Conservation (phyloP, 2,329 filamentous ascomycete species). For the Purpureocillium lavendulum region DNA sequence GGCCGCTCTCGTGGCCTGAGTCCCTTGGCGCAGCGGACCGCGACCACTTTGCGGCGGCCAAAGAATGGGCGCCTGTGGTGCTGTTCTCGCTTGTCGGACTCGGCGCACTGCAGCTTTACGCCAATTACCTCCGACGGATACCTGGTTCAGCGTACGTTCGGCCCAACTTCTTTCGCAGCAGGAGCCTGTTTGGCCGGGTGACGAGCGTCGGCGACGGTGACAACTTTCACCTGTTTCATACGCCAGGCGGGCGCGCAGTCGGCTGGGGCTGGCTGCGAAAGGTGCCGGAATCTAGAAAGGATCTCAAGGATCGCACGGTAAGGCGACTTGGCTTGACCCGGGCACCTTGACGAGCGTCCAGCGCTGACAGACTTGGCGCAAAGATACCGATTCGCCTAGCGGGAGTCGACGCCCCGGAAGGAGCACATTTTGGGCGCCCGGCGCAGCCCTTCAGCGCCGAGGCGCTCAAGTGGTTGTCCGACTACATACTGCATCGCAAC, state of each 20-base stretch:
- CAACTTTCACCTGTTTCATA: constrained; percentile 91
- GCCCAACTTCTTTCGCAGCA: constrained; percentile 63
- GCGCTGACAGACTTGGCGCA: constrained; percentile 9
- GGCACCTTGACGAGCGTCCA: background rate
- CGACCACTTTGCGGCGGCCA: constrained; percentile 23
- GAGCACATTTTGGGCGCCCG: constrained; percentile 83
- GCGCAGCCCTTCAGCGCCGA: constrained; percentile 79
- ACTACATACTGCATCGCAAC: constrained; percentile 60
- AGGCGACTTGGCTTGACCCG: constrained; percentile 13
- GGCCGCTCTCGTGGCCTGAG: constrained; percentile 28
- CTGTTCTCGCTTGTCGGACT: constrained; percentile 28
- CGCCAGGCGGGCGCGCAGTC: constrained; percentile 74
- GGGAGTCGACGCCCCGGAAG: constrained; percentile 87
- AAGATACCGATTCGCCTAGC: constrained; percentile 85
- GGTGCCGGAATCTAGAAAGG: constrained; percentile 60
- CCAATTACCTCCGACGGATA: constrained; percentile 74
- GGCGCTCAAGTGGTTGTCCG: constrained; percentile 71
- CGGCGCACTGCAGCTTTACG: constrained; percentile 47
- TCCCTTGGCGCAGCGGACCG: constrained; percentile 20
- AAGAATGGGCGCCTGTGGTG: constrained; percentile 30
- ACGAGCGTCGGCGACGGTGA: constrained; percentile 96
- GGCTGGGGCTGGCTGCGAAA: constrained; percentile 91
- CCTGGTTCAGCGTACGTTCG: constrained; percentile 69
- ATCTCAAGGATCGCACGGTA: constrained; percentile 72
- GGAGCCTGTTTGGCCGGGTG: constrained; percentile 75